phyloP scores from a whole-genome alignment of 495 filamentous ascomycete species.

The Pyronema omphalodes region DNA sequence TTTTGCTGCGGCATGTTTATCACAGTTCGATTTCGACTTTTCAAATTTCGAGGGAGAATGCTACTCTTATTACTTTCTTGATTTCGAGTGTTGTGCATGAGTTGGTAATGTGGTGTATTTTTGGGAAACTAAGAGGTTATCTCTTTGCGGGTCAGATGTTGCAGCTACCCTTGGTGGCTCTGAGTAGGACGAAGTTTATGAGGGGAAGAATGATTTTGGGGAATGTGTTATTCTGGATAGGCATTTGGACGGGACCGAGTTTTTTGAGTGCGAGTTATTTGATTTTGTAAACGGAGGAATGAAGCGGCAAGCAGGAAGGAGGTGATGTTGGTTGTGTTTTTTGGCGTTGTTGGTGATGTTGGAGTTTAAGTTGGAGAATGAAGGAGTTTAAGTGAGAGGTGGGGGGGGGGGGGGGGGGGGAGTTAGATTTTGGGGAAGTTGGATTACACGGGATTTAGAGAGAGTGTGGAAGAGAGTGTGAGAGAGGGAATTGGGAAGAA shows the following conservation, averaged over 20 bases:
- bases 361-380: not conserved
- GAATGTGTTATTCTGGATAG: conserved; percentile 59
- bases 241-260: conserved; percentile 22
- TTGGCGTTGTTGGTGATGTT: not conserved
- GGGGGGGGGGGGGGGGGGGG: no score
- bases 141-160: conserved; percentile 50
- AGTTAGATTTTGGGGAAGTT: no score
- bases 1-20: conserved; percentile 56
- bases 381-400: no score
- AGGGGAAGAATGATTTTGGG: conserved; percentile 40
- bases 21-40: conserved; percentile 53
- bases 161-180: conserved; percentile 45
- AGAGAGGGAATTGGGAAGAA: no score
- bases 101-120: conserved; percentile 58
- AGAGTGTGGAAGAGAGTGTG: no score
- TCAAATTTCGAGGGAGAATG: conserved; percentile 45
- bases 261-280: conserved; percentile 8
- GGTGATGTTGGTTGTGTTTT: not conserved
- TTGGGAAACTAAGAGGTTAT: conserved; percentile 58
- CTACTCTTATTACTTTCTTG: conserved; percentile 56
- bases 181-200: conserved; percentile 45
- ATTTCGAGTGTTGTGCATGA: conserved; percentile 52
- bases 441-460: no score
- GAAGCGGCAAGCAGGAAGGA: not conserved
- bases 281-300: not conserved